A percentile compares a stretch with the other conserved stretches of the same genome.
These are phyloP conservation scores for Tetracladium setigerum DNA, from an alignment of 495 filamentous ascomycete species.

Conservation along the genomic window DNA sequence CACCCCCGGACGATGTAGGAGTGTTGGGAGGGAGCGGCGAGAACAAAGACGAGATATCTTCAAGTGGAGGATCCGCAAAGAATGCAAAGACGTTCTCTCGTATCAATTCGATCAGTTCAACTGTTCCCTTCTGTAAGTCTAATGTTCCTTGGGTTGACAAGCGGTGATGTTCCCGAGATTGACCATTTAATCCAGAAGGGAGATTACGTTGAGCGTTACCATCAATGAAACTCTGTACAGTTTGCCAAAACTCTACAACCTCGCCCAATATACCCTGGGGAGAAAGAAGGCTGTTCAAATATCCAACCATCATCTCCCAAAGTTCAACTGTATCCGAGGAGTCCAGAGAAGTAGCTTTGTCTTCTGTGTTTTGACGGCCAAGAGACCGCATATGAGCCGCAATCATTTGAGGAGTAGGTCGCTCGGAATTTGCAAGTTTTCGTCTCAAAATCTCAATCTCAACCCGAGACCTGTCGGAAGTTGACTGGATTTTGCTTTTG, in stretches of 20 bases:
- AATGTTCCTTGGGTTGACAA: constrained; percentile 61
- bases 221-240: constrained; percentile 80
- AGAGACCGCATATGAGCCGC: constrained; percentile 68
- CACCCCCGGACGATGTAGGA: constrained; percentile 30
- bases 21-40: constrained; percentile 72
- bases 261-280: constrained; percentile 77
- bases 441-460: constrained; percentile 88
- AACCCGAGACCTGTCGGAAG: constrained; percentile 73
- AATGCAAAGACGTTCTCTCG: constrained; percentile 70
- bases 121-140: constrained; percentile 67
- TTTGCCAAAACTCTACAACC: constrained; percentile 89
- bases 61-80: constrained; percentile 82
- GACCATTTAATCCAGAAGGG: constrained; percentile 76
- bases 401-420: constrained; percentile 57
- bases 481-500: constrained; percentile 69
- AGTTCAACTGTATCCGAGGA: constrained; percentile 71
- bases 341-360: constrained; percentile 53
- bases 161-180: constrained; percentile 76
- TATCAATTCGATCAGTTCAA: constrained; percentile 75
- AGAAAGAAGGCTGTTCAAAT: constrained; percentile 64
- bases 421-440: constrained; percentile 63
- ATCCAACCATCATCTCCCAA: constrained; percentile 77
- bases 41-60: constrained; percentile 79
- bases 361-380: constrained; percentile 49
- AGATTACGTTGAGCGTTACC: constrained; percentile 75